Base-by-base conservation (phyloP, 2,329 filamentous ascomycete genomes). In the Colletotrichum sp. region DNA sequence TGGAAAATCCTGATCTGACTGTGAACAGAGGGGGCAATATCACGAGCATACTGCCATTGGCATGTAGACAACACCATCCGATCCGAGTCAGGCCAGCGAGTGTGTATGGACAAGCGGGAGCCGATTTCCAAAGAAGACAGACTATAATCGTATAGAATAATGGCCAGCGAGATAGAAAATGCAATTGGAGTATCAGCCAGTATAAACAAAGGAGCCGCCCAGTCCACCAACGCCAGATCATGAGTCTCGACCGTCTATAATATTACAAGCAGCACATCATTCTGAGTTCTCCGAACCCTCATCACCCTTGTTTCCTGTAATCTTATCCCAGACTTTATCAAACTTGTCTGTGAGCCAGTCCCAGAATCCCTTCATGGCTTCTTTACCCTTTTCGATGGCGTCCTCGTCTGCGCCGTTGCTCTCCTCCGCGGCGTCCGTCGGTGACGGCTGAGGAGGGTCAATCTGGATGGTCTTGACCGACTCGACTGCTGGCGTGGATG, bases 321-420 rank as follows among this genome's bases (percentile, higher is more conserved):
- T 82, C 79, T 88, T 88, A 49, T 84, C 82, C 88, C 88, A 90
- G 26, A 87, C 82, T 39, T 87, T 82, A 36, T 83, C 84, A 15
- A 90, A 80, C 76, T 90, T 87, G 44, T 86, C 87, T 4, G 85
- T 87, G 15, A 91, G 79, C 90, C 90, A 91, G 65, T 88, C 84
- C 88, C 89, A 91, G 39, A 88, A 84, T 6, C 83, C 82, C 76
- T 87, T 81, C 18, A 83, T 79, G 3, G 79, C 77, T 8, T 80
- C 76, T 24, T 79, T 79, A 32, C 80, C 74, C n/a, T 82, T 81
- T 39, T 83, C 81, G 1, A 83, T 78, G 8, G 82, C 78, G 4
- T 81, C 80, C 6, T 83, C 80, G 59, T 81, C 80, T 7, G 80
- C 73, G 6, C 75, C 72, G 3, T 79, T 21, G 80, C 78, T 71